Base-by-base conservation (phyloP, 805 yeast species). In the Lipomyces starkeyi region DNA sequence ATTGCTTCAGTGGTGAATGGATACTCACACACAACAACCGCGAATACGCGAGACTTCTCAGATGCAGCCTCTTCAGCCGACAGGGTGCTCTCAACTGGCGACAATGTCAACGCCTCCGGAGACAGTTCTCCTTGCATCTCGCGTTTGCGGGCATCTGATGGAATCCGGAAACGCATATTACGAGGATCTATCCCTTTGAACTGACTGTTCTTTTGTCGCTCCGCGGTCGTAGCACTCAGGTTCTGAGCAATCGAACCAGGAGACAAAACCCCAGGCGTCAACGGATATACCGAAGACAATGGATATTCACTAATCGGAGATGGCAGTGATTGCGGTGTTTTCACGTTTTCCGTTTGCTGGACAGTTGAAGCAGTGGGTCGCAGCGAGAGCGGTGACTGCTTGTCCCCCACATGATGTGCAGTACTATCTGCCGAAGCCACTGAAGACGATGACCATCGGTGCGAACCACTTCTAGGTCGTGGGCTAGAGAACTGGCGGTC, bases 21-120 rank as follows among this genome's bases (percentile, higher is more conserved):
- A 65, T 66, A 75, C 17, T 76, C 77, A 58, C 78, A 75, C n/a
- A 76, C 74, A 3, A 69, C 58, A 13, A 68, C 25, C 22, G 68
- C 72, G 54, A 58, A 64, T 27, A 68, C 68, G 22, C 43, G 40
- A 32, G 57, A 6, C 59, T 29, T 35, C n/a, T 32, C 27, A n/a
- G 54, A 13, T 32, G 54, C 11, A 17, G 47, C 6, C 17, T 35
- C 20, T 4, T 53, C 58, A n/a, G 58, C 27, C 13, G 25, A 35
- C 29, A 22, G 17, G 2, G 34, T 9, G 55, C 56, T 29, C 29
- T 22, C 34, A 25, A 13, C 25, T n/a, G 32, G 25, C 11, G 56
- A 35, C 9, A 55, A 34, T 20, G 32, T 22, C 37, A 55, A 55
- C 2, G 32, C 35, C 43, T 29, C 35, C 6, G 34, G 37, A 22